Percentiles rank a stretch among this genome's conserved stretches.
phyloP scores from a whole-genome alignment of 2,329 filamentous ascomycete species.

The Penicillium brevicompactum region DNA sequence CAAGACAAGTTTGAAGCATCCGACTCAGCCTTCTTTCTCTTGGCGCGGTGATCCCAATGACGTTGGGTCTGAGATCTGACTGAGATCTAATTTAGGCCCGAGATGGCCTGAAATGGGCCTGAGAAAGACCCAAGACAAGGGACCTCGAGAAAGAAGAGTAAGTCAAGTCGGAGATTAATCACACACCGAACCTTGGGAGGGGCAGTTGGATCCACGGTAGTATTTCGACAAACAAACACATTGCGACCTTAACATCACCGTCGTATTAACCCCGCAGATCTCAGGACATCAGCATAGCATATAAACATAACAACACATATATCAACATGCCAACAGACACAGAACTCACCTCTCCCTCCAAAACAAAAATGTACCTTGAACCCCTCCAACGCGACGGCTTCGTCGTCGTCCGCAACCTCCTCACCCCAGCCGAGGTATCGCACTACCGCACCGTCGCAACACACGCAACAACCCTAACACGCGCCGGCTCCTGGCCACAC shows the following conservation, averaged over 20 bases:
- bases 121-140: too few relatives aligned
- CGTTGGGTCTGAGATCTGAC: background rate
- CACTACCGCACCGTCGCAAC: conserved; percentile 63
- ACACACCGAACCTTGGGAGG: background rate
- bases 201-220: conserved; percentile 16
- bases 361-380: conserved; percentile 42
- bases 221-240: conserved; percentile 1
- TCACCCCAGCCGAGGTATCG: conserved; percentile 59
- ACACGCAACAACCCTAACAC: conserved; percentile 62
- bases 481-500: conserved; percentile 74
- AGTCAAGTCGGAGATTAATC: background rate
- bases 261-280: background rate
- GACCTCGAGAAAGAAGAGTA: too few relatives aligned
- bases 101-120: too few relatives aligned
- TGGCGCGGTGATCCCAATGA: conserved; percentile 6
- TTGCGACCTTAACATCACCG: background rate
- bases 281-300: background rate
- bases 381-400: conserved; percentile 72
- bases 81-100: background rate
- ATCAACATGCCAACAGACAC: too few relatives aligned
- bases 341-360: background rate
- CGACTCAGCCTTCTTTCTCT: conserved; percentile 4
- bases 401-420: conserved; percentile 68
- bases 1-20: background rate
- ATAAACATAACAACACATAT: too few relatives aligned